Evolutionary conservation across 768 basidiomycete genomes (phyloP).

Genomic region (Suillus spraguei): DNA sequence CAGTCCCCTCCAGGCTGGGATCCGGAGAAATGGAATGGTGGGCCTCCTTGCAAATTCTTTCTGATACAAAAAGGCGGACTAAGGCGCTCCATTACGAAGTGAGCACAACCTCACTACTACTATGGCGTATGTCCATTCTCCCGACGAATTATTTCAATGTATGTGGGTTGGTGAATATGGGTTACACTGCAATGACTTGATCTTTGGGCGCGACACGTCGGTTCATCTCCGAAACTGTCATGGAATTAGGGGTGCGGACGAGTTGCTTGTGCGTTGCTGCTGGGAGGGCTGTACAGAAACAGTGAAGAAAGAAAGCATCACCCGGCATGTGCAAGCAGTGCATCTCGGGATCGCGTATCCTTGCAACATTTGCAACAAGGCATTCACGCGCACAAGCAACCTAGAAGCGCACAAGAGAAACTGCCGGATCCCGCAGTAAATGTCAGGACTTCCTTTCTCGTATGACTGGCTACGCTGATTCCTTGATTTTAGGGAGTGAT

Average conservation of each 20-base stretch:
- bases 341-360: constrained; percentile 29
- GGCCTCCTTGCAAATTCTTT: neutral
- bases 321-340: constrained; percentile 25
- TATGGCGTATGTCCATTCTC: neutral
- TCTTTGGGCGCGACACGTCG: constrained; percentile 8
- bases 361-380: constrained; percentile 18
- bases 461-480: neutral
- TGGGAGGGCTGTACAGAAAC: constrained; percentile 21
- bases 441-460: neutral
- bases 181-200: neutral
- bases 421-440: constrained; percentile 8
- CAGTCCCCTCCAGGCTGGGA: neutral
- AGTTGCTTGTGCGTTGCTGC: constrained; percentile 10
- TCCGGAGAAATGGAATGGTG: neutral
- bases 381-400: constrained; percentile 24
- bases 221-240: constrained; percentile 26
- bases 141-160: neutral
- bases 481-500: neutral
- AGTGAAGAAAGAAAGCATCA: constrained; percentile 30
- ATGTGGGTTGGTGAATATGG: neutral
- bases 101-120: neutral
- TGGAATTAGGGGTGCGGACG: constrained; percentile 22
- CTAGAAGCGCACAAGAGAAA: constrained; percentile 21
- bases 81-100: neutral
- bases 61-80: neutral